Base-by-base conservation (phyloP, 352 stramenopile genomes). In the Plasmopara muralis region DNA sequence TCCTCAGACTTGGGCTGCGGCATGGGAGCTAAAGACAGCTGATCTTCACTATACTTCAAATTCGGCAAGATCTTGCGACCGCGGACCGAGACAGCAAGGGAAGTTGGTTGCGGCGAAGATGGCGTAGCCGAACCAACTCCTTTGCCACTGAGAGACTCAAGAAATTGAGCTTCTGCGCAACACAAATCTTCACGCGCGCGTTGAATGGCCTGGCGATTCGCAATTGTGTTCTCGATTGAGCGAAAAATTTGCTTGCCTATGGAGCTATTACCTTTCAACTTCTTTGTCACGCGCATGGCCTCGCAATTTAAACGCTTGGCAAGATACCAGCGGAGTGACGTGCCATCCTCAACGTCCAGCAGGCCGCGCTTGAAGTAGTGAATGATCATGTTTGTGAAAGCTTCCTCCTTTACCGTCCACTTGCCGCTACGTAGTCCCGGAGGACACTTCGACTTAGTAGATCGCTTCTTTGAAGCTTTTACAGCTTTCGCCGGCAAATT, bases 241-340 rank as follows among this genome's bases (percentile, higher is more conserved):
- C 83, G 79, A 53, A 92, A 94, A 48, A 94, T 89, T 62, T 94
- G 81, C 51, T 94, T 94, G 18, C 83, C 83, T 60, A 93, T 91
- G 33, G 80, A 92, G 60, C 74, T 89, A 57, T 92, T 89, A 48
- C 81, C 81, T 56, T 91, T 94, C 60, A 94, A 73, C 60, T 94
- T 94, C 56, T 94, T 94, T 25, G 83, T 92, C 50, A 94, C 81
- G 38, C 83, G 79, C 83, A 94, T 94, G 8, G 83, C 79, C 46
- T 94, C 82, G 55, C 83, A 94, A 51, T 92, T 92, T 6, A 94
- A 63, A 0, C 77, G 77, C 66, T 92, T 89, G 6, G 80, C 72
- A 34, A 94, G 64, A 66, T 88, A 94, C 79, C 81, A 91, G 28
- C 83, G 81, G 53, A 94, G 66, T 20, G 77, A 89, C 33, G 82